Conservation (phyloP, 2,329 filamentous ascomycete genomes). For the Aspergillus texensis region DNA sequence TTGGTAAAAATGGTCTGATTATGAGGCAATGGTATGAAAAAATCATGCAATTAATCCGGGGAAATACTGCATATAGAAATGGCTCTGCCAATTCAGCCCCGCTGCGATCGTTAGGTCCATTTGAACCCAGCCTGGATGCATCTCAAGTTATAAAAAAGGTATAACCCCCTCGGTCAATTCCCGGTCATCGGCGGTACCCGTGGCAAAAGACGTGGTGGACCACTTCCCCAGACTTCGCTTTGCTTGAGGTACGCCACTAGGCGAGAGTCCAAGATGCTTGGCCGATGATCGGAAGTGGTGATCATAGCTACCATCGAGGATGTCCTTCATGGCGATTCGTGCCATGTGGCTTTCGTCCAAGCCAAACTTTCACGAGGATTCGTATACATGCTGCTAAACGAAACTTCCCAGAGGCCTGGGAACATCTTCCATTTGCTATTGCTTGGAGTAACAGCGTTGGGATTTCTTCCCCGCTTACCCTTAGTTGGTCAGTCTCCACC, state of each 20-base stretch:
- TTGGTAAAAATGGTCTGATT: not conserved
- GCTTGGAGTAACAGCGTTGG: not conserved
- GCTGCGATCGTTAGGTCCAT: not conserved
- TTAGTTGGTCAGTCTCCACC: conserved; percentile 1
- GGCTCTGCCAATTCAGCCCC: conserved; percentile 2
- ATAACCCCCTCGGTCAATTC: not conserved
- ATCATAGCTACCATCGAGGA: not conserved
- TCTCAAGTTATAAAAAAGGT: conserved; percentile 11
- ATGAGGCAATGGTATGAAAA: not conserved
- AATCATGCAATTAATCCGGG: conserved; percentile 4
- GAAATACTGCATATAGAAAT: conserved; percentile 4
- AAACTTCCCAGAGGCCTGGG: not conserved
- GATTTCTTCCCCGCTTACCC: conserved; percentile 5
- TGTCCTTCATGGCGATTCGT: not conserved
- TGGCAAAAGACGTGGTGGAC: conserved; percentile 10
- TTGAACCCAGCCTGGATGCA: conserved; percentile 3
- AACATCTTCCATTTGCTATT: not conserved
- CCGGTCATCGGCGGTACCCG: conserved; percentile 18
- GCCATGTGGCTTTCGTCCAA: not conserved
- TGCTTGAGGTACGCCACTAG: not conserved
- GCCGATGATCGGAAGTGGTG: conserved; percentile 2
- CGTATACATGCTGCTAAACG: not conserved
- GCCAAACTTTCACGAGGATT: not conserved
- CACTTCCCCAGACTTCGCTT: conserved; percentile 10
- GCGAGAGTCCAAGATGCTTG: conserved; percentile 1